Evolutionary conservation across 1,139 yeast genomes (phyloP).

Genomic region (Taphrina betulina): DNA sequence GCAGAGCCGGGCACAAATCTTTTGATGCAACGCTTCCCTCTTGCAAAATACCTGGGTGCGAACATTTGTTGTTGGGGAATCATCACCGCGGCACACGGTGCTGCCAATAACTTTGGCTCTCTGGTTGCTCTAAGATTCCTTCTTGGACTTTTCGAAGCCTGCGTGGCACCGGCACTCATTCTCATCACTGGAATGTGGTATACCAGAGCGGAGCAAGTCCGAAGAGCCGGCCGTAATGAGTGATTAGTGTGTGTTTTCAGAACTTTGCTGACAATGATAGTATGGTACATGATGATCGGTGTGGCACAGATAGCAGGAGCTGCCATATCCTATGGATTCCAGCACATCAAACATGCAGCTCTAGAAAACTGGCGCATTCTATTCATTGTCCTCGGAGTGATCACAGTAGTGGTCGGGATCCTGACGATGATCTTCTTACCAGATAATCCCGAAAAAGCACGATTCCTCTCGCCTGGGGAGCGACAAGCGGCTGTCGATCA

Average conservation of each 20-base stretch:
- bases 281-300: conserved; percentile 49
- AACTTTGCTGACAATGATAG: conserved; percentile 6
- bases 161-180: conserved; percentile 56
- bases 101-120: conserved; percentile 51
- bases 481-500: conserved; percentile 54
- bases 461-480: conserved; percentile 51
- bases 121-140: conserved; percentile 47
- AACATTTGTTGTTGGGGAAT: conserved; percentile 55
- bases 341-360: conserved; percentile 40
- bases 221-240: conserved; percentile 46
- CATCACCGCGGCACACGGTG: conserved; percentile 51
- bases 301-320: conserved; percentile 50
- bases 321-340: conserved; percentile 46
- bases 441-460: conserved; percentile 44
- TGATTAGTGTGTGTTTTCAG: no score
- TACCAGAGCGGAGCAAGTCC: conserved; percentile 54
- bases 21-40: conserved; percentile 54
- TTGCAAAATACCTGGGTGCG: conserved; percentile 53
- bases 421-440: conserved; percentile 52
- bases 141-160: conserved; percentile 58
- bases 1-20: conserved; percentile 58
- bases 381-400: conserved; percentile 51
- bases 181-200: conserved; percentile 58
- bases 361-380: conserved; percentile 52
- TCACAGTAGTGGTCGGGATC: conserved; percentile 52